Percentiles rank a stretch among this genome's conserved stretches.
Conservation (phyloP, 73 alveolate species). For the Symbiodinium natans region DNA sequence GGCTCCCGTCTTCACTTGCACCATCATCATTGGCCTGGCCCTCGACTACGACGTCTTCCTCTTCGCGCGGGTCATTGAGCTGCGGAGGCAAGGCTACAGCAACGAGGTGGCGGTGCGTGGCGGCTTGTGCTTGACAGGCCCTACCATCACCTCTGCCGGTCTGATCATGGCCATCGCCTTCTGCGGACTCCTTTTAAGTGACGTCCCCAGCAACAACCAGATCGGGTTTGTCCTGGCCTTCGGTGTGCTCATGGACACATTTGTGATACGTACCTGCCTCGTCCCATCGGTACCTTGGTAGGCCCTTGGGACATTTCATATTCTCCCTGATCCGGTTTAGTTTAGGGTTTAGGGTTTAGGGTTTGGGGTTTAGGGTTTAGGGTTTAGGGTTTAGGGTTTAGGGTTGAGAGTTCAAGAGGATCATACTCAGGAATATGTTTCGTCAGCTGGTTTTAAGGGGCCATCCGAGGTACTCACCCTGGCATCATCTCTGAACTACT, state of each 20-base stretch:
- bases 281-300: constrained; percentile 85
- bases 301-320: background rate
- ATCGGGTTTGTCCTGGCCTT: constrained; percentile 91
- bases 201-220: too few species aligned
- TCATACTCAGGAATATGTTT: too few species aligned
- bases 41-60: constrained; percentile 90
- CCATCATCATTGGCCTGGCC: constrained; percentile 91
- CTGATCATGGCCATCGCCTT: constrained; percentile 89
- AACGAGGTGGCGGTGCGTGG: constrained; percentile 69
- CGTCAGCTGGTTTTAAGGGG: background rate
- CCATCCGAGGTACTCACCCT: background rate
- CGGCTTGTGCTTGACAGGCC: constrained; percentile 72
- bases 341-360: background rate
- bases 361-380: background rate
- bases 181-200: constrained; percentile 29
- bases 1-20: constrained; percentile 89
- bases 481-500: constrained; percentile 65
- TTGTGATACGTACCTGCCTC: constrained; percentile 85
- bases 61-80: constrained; percentile 75
- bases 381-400: background rate
- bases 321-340: background rate
- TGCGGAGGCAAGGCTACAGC: constrained; percentile 63
- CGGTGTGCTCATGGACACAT: constrained; percentile 92
- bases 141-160: constrained; percentile 87
- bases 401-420: background rate